phyloP scores from a whole-genome alignment of 2,329 filamentous ascomycete genomes.

The Fusarium sp. region DNA sequence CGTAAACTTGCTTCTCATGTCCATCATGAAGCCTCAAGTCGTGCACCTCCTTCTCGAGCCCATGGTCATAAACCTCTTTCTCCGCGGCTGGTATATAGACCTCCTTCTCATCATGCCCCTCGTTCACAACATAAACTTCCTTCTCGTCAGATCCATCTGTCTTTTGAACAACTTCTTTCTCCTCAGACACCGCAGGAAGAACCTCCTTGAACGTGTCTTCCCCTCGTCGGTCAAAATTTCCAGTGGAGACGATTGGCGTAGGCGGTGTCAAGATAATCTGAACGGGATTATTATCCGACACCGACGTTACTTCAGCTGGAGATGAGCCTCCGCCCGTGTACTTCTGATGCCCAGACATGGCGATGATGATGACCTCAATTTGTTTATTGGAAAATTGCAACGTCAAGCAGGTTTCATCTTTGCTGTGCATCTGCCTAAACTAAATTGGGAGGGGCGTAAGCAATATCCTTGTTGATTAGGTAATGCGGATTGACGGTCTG shows the following conservation, averaged over 20 bases:
- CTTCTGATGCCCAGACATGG: neutral
- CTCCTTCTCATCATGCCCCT: slow-evolving; percentile 10
- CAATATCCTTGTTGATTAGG: slow-evolving; percentile 24
- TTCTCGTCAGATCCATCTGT: neutral
- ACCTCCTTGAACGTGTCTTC: slow-evolving; percentile 27
- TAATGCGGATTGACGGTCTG: neutral
- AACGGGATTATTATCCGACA: neutral
- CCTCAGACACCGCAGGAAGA: slow-evolving; percentile 13
- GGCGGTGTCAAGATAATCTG: slow-evolving; percentile 32
- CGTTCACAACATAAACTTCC: neutral
- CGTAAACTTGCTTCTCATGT: slow-evolving; percentile 18
- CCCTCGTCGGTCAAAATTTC: neutral
- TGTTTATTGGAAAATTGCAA: neutral
- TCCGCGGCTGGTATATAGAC: neutral
- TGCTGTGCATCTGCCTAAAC: neutral
- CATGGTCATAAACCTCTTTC: slow-evolving; percentile 8
- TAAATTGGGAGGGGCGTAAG: neutral
- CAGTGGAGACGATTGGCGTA: slow-evolving; percentile 14
- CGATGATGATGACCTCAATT: neutral
- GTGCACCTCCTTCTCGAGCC: neutral
- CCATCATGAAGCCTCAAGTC: slow-evolving; percentile 4
- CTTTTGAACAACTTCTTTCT: slow-evolving; percentile 20
- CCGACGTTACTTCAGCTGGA: neutral
- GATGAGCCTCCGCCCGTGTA: neutral
- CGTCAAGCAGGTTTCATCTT: neutral